phyloP scores from a whole-genome alignment of 179 eudicot genomes.

The Pouteria campechiana region DNA sequence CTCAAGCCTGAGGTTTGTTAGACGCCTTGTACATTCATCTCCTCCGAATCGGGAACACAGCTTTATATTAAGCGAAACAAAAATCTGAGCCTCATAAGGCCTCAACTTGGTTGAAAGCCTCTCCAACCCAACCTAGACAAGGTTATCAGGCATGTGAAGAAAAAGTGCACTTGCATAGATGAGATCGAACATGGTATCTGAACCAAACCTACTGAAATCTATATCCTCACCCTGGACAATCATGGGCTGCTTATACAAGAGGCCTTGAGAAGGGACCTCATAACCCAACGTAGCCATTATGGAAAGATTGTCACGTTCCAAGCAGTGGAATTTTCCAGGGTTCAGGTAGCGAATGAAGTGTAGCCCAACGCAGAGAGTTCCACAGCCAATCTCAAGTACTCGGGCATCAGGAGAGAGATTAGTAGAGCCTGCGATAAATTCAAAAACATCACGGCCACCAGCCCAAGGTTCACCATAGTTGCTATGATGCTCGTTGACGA shows the following conservation, averaged over 20 bases:
- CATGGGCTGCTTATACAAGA: slow-evolving; percentile 69
- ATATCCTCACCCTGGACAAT: slow-evolving; percentile 92
- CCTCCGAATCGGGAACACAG: slow-evolving; percentile 91
- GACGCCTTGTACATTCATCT: slow-evolving; percentile 71
- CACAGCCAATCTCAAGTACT: slow-evolving; percentile 96
- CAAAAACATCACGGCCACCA: slow-evolving; percentile 93
- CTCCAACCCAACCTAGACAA: slow-evolving; percentile 91
- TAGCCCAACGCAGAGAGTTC: slow-evolving; percentile 91
- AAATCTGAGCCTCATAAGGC: slow-evolving; percentile 69
- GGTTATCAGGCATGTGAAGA: slow-evolving; percentile 91
- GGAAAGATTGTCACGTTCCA: slow-evolving; percentile 95
- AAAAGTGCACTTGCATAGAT: slow-evolving; percentile 97
- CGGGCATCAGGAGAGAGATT: slow-evolving; percentile 49
- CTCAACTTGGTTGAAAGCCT: slow-evolving; percentile 52
- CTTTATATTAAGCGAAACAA: slow-evolving; percentile 86
- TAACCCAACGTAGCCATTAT: slow-evolving; percentile 90
- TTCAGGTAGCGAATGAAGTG: slow-evolving; percentile 81
- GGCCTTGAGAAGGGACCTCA: slow-evolving; percentile 95
- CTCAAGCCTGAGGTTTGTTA: slow-evolving; percentile 61
- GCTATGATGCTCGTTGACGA: slow-evolving; percentile 96
- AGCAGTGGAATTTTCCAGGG: slow-evolving; percentile 63
- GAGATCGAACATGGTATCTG: slow-evolving; percentile 55
- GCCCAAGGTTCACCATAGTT: slow-evolving; percentile 99
- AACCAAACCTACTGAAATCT: slow-evolving; percentile 75
- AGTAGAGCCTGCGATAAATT: slow-evolving; percentile 67